Evolutionary conservation across 257 asterid genomes (phyloP), one percentile per base, ranked within the genome.

Genomic region (Prunella vulgaris): DNA sequence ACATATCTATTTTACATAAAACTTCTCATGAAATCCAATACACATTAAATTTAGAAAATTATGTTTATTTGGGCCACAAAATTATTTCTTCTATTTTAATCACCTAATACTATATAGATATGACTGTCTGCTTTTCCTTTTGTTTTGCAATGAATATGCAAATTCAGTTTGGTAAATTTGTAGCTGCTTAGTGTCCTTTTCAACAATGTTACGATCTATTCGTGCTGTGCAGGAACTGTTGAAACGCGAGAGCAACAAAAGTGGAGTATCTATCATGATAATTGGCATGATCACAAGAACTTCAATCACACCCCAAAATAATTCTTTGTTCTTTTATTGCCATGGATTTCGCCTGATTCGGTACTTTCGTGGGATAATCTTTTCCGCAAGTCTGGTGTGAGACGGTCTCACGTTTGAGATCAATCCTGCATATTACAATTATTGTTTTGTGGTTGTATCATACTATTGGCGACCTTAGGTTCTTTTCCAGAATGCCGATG

Each of bases 261-360:
- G 64, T 52, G 85, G 88, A 32, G 80, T 85, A 49, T 83, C 88
- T 44, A 71, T 87, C 20, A 60, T 83, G 71, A 13, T 81, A 53
- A 75, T 84, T 17, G 90, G 88, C 18, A 44, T 44, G 52, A n/a
- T 46, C 53, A 46, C 21, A 46, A 42, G 42, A 37, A 37, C 48
- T 40, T 40, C 48, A 40, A 40, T 40, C 15, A 46, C 52, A 44
- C 52, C 52, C 20, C 52, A 44, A 44, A 44, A 44, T 42, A 42
- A 42, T 42, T 13, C 51, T 44, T n/a, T 44, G 20, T 46, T 46
- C 10, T 15, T 46, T 44, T 44, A 10, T 37, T 42, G 49, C 17
- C 49, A 2, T 42, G 49, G 5, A 42, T 12, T 42, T 42, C 6
- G 7, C 49, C 49, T 12, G 13, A 42, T 44, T 46, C 15, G 5